phyloP scores from a whole-genome alignment of 73 alveolate genomes.

The Paraurostyla sp. region DNA sequence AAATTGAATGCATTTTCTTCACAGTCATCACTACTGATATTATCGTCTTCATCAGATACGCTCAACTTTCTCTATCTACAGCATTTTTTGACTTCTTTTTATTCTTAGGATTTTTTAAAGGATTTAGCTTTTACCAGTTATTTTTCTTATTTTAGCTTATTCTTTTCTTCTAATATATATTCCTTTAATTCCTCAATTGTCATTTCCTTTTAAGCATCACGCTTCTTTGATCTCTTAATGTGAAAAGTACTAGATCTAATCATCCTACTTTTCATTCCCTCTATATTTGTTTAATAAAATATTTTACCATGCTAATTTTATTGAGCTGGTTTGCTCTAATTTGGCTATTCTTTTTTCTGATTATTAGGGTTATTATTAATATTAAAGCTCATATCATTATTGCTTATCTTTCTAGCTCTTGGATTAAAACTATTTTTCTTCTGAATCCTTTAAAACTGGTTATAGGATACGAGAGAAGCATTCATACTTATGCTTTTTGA shows the following conservation, averaged over 20 bases:
- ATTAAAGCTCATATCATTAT: neutral
- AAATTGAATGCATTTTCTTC: neutral
- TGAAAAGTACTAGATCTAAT: neutral
- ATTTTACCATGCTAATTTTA: neutral
- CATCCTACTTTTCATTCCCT: neutral
- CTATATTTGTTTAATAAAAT: neutral
- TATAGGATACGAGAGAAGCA: neutral
- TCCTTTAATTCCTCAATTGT: constrained; percentile 42
- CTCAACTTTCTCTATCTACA: neutral
- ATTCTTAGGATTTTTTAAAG: neutral
- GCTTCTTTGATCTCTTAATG: neutral
- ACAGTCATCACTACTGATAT: constrained; percentile 35
- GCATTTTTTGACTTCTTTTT: too few relatives aligned
- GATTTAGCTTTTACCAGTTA: neutral
- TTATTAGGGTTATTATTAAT: neutral
- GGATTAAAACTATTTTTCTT: neutral
- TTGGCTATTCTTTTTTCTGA: neutral
- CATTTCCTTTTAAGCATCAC: neutral
- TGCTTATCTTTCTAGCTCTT: neutral
- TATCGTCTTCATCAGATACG: neutral
- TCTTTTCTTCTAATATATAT: neutral
- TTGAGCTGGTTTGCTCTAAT: neutral
- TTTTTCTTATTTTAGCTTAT: neutral
- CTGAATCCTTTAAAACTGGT: neutral
- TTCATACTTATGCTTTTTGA: neutral